Percentiles rank a stretch among this genome's conserved stretches.
phyloP scores from a whole-genome alignment of 805 yeast species.

The Jamesozyma jinghongensis region DNA sequence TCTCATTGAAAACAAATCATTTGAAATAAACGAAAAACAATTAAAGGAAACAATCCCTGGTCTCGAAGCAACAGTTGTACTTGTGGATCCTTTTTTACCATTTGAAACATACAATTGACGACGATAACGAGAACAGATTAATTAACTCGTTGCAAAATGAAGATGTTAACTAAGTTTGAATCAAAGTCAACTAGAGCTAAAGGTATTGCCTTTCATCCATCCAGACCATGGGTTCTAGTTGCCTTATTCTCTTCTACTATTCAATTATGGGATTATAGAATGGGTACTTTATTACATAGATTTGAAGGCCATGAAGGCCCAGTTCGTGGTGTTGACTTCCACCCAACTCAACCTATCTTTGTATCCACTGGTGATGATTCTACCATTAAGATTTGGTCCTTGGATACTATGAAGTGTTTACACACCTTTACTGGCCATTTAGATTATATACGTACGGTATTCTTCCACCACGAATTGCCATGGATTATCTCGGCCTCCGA shows the following conservation, averaged over 20 bases:
- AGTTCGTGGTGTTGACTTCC: slow-evolving; percentile 90
- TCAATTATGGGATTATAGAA: slow-evolving; percentile 98
- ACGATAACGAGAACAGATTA: no score
- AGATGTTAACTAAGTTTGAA: slow-evolving; percentile 86
- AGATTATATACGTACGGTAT: slow-evolving; percentile 90
- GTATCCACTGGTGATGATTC: slow-evolving; percentile 98
- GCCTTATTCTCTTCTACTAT: slow-evolving; percentile 96
- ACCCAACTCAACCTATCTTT: slow-evolving; percentile 95
- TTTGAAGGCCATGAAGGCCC: slow-evolving; percentile 99
- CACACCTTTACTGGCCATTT: slow-evolving; percentile 89
- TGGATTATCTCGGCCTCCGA: slow-evolving; percentile 96
- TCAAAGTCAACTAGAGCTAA: slow-evolving; percentile 96
- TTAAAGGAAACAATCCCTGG: no score
- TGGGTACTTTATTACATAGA: slow-evolving; percentile 95
- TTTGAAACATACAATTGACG: no score
- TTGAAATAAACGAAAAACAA: no score
- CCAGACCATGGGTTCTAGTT: slow-evolving; percentile 89
- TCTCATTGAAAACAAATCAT: no score
- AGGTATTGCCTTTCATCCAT: slow-evolving; percentile 94
- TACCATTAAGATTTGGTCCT: slow-evolving; percentile 91
- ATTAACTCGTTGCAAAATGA: slow-evolving; percentile 42
- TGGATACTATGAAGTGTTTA: slow-evolving; percentile 81
- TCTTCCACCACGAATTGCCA: slow-evolving; percentile 91
- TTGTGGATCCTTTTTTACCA: no score
- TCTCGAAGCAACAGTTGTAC: no score